phyloP scores from a whole-genome alignment of 2,329 filamentous ascomycete genomes.

The Trichoderma aggressivum region DNA sequence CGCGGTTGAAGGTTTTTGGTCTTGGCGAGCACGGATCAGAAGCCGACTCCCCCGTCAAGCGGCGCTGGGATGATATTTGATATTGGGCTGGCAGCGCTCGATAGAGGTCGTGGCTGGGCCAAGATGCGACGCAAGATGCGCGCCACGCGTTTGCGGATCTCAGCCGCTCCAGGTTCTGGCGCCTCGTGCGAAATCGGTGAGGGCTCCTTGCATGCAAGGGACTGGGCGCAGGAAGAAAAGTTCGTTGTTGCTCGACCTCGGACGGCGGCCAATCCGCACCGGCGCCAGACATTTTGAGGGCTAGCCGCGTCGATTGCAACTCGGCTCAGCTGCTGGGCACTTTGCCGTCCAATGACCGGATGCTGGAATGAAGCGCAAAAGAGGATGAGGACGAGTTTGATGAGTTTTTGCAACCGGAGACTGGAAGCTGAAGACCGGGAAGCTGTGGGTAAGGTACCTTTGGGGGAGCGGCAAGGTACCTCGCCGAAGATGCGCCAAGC shows the following conservation, averaged over 20 bases:
- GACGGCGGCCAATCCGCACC: background rate
- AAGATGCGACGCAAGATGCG: slow-evolving; percentile 15
- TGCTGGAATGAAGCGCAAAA: background rate
- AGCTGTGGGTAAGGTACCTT: background rate
- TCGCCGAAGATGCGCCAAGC: background rate
- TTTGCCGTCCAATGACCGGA: background rate
- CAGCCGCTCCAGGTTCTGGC: slow-evolving; percentile 13
- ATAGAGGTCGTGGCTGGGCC: background rate
- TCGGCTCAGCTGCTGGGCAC: background rate
- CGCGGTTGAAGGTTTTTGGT: slow-evolving; percentile 13
- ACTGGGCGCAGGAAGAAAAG: background rate
- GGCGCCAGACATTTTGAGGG: background rate
- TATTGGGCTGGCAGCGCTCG: background rate
- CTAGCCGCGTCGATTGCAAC: background rate
- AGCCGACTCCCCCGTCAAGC: background rate
- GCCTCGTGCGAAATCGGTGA: slow-evolving; percentile 11
- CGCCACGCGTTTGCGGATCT: slow-evolving; percentile 9
- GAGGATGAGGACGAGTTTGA: background rate
- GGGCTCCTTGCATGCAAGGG: slow-evolving; percentile 3
- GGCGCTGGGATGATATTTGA: background rate
- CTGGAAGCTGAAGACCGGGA: background rate
- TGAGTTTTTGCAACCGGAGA: background rate
- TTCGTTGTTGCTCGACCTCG: background rate
- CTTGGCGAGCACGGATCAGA: slow-evolving; percentile 19
- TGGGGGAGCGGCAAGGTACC: background rate